Base-by-base conservation (phyloP, 495 filamentous ascomycete species). In the Patellaria atrata region DNA sequence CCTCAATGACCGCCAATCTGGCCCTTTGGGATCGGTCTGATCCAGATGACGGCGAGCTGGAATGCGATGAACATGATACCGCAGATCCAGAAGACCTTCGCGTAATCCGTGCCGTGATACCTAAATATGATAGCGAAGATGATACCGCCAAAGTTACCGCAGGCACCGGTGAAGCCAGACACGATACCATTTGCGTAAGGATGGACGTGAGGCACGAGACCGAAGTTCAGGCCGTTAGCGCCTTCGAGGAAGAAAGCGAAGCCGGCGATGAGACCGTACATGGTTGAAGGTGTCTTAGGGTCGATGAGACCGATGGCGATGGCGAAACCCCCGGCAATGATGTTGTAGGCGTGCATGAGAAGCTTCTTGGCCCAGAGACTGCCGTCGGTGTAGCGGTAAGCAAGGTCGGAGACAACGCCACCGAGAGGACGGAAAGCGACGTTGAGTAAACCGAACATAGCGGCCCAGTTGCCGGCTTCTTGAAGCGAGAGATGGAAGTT, bases 391-490 rank as follows among this genome's bases (percentile, higher is more conserved):
- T n/a, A 14, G 12, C 39, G 31, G 41, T 57, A 59, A 0, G 38
- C 50, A 10, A 53, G 9, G 36, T 59, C 54, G 15, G 41, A 38
- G n/a, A 53, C 37, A 27, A 50, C 38, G 16, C 55, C 55, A 13
- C 55, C 55, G 1, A 59, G 48, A 2, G 55, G 55, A 1, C 55
- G 37, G 15, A 37, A 53, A 12, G 57, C 42, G 22, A 48, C 44
- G 33, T 59, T 59, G 19, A 59, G 42, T 1, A 59, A 45, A 5
- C 55, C 55, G 27, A 59, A 57, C 55, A 59, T 59, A 9, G 55
- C 55, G 1, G 55, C 55, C 53, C 54, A 59, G 42, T 57, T 55
- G 13, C 55, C 54, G 3, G 30, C 13, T 10, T 44, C 36, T 22
- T 57, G 49, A 5, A 55, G 35, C 20, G 35, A 37, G 28, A 59